phyloP scores from a whole-genome alignment of 805 yeast genomes.

The Candida incommunis region DNA sequence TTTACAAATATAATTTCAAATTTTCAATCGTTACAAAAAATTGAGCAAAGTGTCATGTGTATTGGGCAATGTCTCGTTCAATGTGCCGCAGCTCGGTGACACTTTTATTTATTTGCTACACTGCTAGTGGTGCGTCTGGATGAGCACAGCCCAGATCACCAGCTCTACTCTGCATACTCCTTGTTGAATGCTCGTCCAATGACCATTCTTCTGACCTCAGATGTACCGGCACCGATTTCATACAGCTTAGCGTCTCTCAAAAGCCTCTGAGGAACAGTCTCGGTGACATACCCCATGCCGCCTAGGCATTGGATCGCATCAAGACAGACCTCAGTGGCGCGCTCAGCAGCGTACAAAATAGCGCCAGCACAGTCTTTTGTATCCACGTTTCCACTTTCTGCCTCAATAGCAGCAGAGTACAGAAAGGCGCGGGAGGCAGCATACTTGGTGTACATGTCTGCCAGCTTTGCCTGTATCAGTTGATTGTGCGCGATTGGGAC shows the following conservation, averaged over 20 bases:
- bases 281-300: constrained; percentile 22
- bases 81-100: too few relatives aligned
- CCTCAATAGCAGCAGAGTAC: constrained; percentile 16
- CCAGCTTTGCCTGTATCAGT: constrained; percentile 20
- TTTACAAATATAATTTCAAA: too few relatives aligned
- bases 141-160: too few relatives aligned
- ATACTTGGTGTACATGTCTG: constrained; percentile 21
- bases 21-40: too few relatives aligned
- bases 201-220: constrained; percentile 20
- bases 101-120: too few relatives aligned
- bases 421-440: constrained; percentile 19
- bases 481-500: constrained; percentile 20
- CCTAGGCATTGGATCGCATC: constrained; percentile 22
- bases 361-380: constrained; percentile 21
- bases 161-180: constrained; percentile 9
- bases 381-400: constrained; percentile 15
- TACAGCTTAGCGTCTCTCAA: constrained; percentile 21
- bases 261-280: constrained; percentile 19
- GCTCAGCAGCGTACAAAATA: constrained; percentile 21
- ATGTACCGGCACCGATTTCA: constrained; percentile 21
- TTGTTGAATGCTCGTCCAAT: constrained; percentile 21
- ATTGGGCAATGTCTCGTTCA: too few relatives aligned
- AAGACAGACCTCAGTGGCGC: constrained; percentile 19
- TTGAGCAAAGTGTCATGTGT: too few relatives aligned
- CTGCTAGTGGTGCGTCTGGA: too few relatives aligned